These are phyloP conservation scores for Lecanicillium sp. DNA, from an alignment of 2,329 filamentous ascomycete species.

Conservation along the genomic window DNA sequence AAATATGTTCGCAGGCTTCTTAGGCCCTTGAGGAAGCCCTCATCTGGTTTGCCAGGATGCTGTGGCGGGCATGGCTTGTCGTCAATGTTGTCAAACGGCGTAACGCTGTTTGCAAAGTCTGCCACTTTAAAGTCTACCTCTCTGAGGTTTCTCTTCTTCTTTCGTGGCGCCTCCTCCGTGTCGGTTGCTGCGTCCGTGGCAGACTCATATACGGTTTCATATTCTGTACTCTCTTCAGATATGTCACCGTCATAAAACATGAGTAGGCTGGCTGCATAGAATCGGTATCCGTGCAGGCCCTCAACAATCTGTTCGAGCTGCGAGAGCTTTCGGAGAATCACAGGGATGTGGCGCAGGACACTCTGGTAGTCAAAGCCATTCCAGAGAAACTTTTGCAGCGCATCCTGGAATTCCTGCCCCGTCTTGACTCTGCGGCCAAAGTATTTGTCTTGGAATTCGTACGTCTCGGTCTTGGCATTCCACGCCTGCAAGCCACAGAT, in stretches of 20 bases:
- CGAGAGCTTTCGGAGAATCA: constrained; percentile 74
- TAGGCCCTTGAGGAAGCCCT: constrained; percentile 81
- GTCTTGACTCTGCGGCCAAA: constrained; percentile 83
- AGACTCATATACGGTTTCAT: constrained; percentile 47
- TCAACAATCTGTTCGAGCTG: constrained; percentile 77
- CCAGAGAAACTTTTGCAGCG: constrained; percentile 82
- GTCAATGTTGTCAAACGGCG: constrained; percentile 64
- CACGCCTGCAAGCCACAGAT: constrained; percentile 95
- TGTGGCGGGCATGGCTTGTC: constrained; percentile 68
- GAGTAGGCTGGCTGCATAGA: constrained; percentile 89
- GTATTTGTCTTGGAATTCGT: constrained; percentile 98
- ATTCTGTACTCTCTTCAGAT: constrained; percentile 35
- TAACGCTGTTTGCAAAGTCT: constrained; percentile 96
- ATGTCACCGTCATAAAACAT: constrained; percentile 93
- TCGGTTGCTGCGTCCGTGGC: constrained; percentile 52
- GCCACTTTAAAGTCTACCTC: constrained; percentile 93
- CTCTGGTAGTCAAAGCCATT: constrained; percentile 77
- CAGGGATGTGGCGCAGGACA: constrained; percentile 78
- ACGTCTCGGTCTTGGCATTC: constrained; percentile 75
- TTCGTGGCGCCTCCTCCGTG: constrained; percentile 43
- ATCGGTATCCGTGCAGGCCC: constrained; percentile 74
- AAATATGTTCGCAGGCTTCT: constrained; percentile 76
- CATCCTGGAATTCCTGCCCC: constrained; percentile 80
- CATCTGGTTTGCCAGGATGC: constrained; percentile 72
- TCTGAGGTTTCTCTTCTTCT: constrained; percentile 39